These are phyloP conservation scores for Pugionium dolabratum DNA, from an alignment of 345 rosid genomes.

Conservation along the genomic window DNA sequence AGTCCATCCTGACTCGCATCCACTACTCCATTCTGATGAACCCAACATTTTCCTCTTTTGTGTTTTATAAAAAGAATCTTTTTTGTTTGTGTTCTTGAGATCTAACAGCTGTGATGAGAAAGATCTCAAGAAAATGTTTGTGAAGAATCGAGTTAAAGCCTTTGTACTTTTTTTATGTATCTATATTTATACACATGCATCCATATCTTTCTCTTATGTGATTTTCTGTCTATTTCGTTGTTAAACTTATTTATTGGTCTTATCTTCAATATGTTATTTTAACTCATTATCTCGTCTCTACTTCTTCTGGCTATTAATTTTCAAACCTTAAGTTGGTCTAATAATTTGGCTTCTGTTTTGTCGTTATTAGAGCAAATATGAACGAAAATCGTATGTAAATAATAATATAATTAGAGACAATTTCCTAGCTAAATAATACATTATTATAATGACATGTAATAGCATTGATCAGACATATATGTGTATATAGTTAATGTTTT, in stretches of 20 bases:
- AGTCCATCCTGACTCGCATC: slow-evolving; percentile 98
- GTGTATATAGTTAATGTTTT: no score
- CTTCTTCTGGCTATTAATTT: slow-evolving; percentile 33
- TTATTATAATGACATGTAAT: no score
- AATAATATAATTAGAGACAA: slow-evolving; percentile 25
- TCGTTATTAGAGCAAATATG: slow-evolving; percentile 30
- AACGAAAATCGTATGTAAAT: background rate
- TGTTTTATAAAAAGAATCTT: background rate
- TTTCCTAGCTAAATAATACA: background rate
- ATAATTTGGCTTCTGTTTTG: slow-evolving; percentile 32
- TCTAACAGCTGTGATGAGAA: slow-evolving; percentile 5
- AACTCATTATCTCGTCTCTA: slow-evolving; percentile 32
- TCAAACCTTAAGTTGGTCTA: slow-evolving; percentile 34
- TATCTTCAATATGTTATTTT: slow-evolving; percentile 33
- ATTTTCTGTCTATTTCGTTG: slow-evolving; percentile 1
- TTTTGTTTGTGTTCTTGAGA: background rate
- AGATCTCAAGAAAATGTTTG: background rate
- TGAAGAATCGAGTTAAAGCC: background rate
- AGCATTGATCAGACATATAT: background rate
- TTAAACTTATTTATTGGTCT: slow-evolving; percentile 29
- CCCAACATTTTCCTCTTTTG: slow-evolving; percentile 47
- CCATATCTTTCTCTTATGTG: background rate
- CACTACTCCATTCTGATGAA: slow-evolving; percentile 68
- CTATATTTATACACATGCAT: slow-evolving; percentile 27
- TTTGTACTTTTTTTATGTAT: no score